phyloP scores from a whole-genome alignment of 371 early-diverging fungal species.

The Mucor irregularis region DNA sequence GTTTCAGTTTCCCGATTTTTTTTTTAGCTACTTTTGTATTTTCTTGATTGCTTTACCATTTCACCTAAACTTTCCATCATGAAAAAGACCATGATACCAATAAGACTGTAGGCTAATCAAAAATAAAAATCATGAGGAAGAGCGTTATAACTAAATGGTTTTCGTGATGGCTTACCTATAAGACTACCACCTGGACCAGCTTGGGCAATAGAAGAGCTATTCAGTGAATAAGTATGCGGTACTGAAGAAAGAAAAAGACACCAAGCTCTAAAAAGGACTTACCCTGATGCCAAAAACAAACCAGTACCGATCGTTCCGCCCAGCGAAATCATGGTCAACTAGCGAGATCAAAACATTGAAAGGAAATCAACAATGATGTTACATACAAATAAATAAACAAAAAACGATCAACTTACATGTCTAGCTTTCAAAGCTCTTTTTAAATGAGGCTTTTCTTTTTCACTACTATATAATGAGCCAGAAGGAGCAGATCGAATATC shows the following conservation, averaged over 20 bases:
- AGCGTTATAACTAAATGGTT: too few species aligned
- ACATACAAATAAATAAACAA: too few species aligned
- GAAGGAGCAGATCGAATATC: constrained; percentile 3
- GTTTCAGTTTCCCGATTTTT: background rate
- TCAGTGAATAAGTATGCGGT: too few species aligned
- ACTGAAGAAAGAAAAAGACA: too few species aligned
- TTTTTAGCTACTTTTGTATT: too few species aligned
- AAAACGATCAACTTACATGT: constrained; percentile 30
- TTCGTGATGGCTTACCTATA: too few species aligned
- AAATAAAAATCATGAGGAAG: too few species aligned
- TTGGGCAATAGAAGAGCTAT: constrained; percentile 65
- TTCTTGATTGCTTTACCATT: constrained; percentile 55
- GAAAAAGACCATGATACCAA: constrained; percentile 82
- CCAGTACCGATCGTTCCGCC: constrained; percentile 86
- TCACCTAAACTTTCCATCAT: constrained; percentile 85
- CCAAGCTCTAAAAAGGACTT: too few species aligned
- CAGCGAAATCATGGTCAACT: constrained; percentile 79
- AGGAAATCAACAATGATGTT: too few species aligned
- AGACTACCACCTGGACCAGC: constrained; percentile 88
- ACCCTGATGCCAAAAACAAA: constrained; percentile 85
- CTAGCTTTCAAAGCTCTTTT: constrained; percentile 27
- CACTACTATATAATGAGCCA: background rate
- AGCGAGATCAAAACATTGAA: too few species aligned
- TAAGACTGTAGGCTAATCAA: constrained; percentile 69
- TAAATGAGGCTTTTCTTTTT: constrained; percentile 7